Evolutionary conservation across 257 asterid genomes (phyloP).

Genomic region (Sherardia arvensis): DNA sequence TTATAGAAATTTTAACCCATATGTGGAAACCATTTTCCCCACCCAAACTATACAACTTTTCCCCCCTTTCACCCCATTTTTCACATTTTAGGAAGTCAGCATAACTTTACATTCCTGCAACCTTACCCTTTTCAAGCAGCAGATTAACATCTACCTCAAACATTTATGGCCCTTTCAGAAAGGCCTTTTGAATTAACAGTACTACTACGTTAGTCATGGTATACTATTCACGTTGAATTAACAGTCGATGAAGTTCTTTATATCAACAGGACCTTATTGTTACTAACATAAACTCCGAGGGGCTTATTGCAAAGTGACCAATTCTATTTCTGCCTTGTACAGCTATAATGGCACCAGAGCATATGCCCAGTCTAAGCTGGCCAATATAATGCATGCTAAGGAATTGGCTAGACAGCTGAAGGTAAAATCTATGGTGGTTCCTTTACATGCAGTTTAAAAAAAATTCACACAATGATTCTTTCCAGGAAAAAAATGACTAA

Average conservation of each 20-base stretch:
- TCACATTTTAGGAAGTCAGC: too few species aligned
- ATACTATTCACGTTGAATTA: too few species aligned
- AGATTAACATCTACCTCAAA: not conserved
- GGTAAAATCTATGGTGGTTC: conserved; percentile 30
- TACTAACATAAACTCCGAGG: too few species aligned
- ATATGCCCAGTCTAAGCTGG: conserved; percentile 81
- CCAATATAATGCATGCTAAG: conserved; percentile 86
- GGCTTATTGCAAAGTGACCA: not conserved
- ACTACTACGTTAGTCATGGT: too few species aligned
- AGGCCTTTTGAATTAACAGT: not conserved
- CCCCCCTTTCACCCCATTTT: not conserved
- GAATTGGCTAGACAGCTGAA: conserved; percentile 72
- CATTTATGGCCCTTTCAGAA: not conserved
- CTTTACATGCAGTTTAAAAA: not conserved
- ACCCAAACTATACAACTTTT: not conserved
- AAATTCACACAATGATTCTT: not conserved
- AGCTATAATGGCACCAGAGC: conserved; percentile 82
- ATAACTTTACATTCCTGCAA: not conserved
- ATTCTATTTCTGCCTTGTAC: conserved; percentile 16
- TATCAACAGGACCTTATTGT: too few species aligned
- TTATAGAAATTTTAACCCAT: not conserved
- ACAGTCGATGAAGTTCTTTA: not conserved
- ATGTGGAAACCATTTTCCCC: not conserved
- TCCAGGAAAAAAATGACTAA: not conserved
- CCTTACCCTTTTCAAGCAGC: too few species aligned